Evolutionary conservation across 208 protist genomes (phyloP).

Genomic region (Crithidia expoeki): DNA sequence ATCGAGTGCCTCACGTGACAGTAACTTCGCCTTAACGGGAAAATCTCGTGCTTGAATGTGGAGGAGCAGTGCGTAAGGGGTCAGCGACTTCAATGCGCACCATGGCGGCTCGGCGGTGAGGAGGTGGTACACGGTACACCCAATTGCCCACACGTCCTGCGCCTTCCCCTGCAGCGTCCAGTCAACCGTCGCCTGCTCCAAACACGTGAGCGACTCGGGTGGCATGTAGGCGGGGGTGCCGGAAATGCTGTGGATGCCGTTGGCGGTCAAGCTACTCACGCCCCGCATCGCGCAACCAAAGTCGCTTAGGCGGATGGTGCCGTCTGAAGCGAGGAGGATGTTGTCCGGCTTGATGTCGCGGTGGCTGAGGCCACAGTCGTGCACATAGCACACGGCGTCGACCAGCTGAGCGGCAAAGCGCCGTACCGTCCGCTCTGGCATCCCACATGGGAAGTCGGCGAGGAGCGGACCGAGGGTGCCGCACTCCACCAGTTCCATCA

Average conservation of each 20-base stretch:
- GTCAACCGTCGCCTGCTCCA: neutral
- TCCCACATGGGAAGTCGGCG: slow-evolving; percentile 22
- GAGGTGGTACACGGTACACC: slow-evolving; percentile 96
- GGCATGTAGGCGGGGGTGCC: slow-evolving; percentile 50
- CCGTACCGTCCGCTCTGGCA: slow-evolving; percentile 36
- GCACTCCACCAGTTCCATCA: slow-evolving; percentile 50
- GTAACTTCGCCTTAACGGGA: slow-evolving; percentile 5
- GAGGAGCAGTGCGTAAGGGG: slow-evolving; percentile 35
- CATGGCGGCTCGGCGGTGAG: slow-evolving; percentile 50
- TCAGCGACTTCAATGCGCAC: slow-evolving; percentile 11
- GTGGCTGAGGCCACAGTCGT: slow-evolving; percentile 57
- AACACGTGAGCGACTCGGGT: slow-evolving; percentile 30
- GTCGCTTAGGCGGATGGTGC: slow-evolving; percentile 51
- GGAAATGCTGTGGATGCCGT: slow-evolving; percentile 10
- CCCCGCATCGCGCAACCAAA: slow-evolving; percentile 46
- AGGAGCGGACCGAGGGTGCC: slow-evolving; percentile 32
- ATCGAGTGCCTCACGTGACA: slow-evolving; percentile 28
- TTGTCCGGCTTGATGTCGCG: slow-evolving; percentile 87
- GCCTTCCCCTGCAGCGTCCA: slow-evolving; percentile 22
- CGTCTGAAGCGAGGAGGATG: slow-evolving; percentile 60
- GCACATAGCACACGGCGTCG: slow-evolving; percentile 43
- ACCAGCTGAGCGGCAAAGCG: slow-evolving; percentile 39
- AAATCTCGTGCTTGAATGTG: slow-evolving; percentile 32
- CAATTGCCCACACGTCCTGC: slow-evolving; percentile 96
- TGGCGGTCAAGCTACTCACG: neutral